Evolutionary conservation across 306 rosid species (phyloP), one percentile per base, ranked within the genome.

Genomic region (Ormosia emarginata): DNA sequence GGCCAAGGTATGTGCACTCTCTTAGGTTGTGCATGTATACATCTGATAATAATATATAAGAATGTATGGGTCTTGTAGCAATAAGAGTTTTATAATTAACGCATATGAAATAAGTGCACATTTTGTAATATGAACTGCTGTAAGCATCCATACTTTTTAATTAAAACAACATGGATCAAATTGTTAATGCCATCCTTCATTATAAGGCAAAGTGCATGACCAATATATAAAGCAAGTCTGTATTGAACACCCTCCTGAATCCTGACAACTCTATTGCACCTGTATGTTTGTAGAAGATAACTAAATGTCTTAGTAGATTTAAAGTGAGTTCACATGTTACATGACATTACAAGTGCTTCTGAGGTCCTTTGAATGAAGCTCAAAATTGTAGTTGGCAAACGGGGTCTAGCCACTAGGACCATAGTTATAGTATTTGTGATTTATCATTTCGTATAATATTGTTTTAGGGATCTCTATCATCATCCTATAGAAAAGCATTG

Each of bases 1-100:
- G 82, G 30, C 67, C 37, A 94, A 90, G 97, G 98, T 92, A 84
- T 46, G 34, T 73, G 49, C 67, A 40, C 84, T 80, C 57, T 17
- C 77, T 78, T 49, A 41, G 59, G 81, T 71, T 61, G 67, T 82
- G 34, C 34, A 29, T 64, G 9, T 64, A 24, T 55, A n/a, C n/a
- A 44, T 83, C 18, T 44, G 37, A 55, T 56, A 50, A 49, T 8
- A 47, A 49, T 61, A 36, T n/a, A 14, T 50, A 64, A 17, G 0
- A 40, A 29, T 29, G 0, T 58, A 14, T 58, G 15, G 61, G 14
- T 18, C 67, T 68, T 44, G 58, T 43, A 37, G 73, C 10, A 67
- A 34, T 82, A 58, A n/a, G 29, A 77, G 8, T 66, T 64, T 66
- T 77, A 34, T 77, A 12, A 24, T 13, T 32, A 37, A 66, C 11